Evolutionary conservation across 352 stramenopile species (phyloP).

Genomic region (Phytophthora sojae): DNA sequence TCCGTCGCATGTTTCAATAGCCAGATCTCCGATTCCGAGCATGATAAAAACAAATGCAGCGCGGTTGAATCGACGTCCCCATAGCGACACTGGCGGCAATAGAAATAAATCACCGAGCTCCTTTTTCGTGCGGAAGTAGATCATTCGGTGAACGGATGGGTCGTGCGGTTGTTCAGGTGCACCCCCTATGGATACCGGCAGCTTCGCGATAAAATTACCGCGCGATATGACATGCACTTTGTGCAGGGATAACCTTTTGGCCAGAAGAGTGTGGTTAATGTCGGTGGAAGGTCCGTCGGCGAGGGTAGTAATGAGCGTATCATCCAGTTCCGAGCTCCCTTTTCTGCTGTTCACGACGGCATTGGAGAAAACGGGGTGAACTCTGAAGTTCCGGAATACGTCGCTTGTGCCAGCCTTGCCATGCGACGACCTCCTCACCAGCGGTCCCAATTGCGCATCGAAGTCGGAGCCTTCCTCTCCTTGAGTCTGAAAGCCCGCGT

Average conservation of each 20-base stretch:
- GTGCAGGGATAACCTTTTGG: constrained; percentile 31
- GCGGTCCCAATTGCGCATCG: not conserved
- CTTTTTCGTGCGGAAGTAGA: constrained; percentile 53
- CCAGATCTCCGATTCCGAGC: constrained; percentile 53
- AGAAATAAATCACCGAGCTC: constrained; percentile 53
- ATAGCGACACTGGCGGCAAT: constrained; percentile 43
- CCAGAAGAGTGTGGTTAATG: constrained; percentile 6
- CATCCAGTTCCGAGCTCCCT: not conserved
- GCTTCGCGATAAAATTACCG: constrained; percentile 13
- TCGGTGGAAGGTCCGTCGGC: constrained; percentile 13
- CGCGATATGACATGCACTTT: constrained; percentile 23
- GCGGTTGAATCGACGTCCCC: constrained; percentile 45
- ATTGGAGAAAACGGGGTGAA: constrained; percentile 27
- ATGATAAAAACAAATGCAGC: constrained; percentile 67
- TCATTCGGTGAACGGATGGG: constrained; percentile 42
- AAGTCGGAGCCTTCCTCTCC: not conserved
- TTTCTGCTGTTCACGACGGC: not conserved
- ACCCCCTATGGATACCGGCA: not conserved
- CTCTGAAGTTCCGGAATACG: constrained; percentile 9
- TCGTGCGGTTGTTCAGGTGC: constrained; percentile 21
- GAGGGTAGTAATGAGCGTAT: constrained; percentile 5
- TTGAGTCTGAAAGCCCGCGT: not conserved
- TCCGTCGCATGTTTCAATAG: constrained; percentile 71
- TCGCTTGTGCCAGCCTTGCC: constrained; percentile 8
- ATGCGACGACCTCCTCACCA: constrained; percentile 27